Base-by-base conservation (phyloP, 805 yeast species). In the Isabelozyma pseudorhagii region DNA sequence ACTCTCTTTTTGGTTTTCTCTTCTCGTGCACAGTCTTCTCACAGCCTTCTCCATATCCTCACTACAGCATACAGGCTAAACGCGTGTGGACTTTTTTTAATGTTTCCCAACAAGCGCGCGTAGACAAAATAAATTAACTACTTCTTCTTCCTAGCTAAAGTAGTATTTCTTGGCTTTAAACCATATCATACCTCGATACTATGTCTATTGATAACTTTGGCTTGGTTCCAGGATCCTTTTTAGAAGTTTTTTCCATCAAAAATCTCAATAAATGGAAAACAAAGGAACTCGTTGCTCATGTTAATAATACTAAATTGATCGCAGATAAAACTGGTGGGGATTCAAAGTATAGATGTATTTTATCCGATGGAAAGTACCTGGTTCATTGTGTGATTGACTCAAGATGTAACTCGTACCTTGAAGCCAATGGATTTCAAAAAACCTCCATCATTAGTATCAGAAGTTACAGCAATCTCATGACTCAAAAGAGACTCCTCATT, bases 401-500 rank as follows among this genome's bases (percentile, higher is more conserved):
- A 51, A 75, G 77, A 34, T 69, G 76, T 42, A 71, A 71, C 47
- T 76, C 62, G 63, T 77, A 62, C 57, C 71, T 54, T 47, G 70
- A 64, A 45, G 58, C 63, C 46, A 66, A 74, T 47, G 80, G 79
- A 2, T 68, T 83, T 49, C 69, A 77, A 49, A 77, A 78, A 54
- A 64, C 66, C 45, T 68, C 75, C 40, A 66, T 79, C 40, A 63
- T 81, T 44, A 63, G 69, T 36, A 57, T 80, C 36, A 64, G 67
- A 38, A 69, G 68, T 36, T 80, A 71, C 53, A 71, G 71, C 39
- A 63, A 73, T 29, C 79, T 80, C 63, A 75, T 78, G 39, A 72
- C 77, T 40, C 73, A 69, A 61, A 81, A 79, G 57, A 75, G 75
- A 49, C 78, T 80, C 39, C 58, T 79, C 50, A 64, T 79, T 47